phyloP scores from a whole-genome alignment of 768 basidiomycete species.

The Mycena galericulata region DNA sequence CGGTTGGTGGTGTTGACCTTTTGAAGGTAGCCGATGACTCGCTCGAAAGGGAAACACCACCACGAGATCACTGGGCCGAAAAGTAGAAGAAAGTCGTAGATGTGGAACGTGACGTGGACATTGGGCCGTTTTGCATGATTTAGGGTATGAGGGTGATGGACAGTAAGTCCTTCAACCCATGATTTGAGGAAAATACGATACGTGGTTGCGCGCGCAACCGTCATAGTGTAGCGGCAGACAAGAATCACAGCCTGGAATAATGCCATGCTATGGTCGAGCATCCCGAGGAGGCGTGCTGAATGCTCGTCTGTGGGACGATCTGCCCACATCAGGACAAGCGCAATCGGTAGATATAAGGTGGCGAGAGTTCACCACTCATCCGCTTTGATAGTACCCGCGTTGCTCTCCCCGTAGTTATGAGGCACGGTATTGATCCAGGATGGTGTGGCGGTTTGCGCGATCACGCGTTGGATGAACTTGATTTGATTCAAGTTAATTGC shows the following conservation, averaged over 20 bases:
- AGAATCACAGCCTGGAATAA: conserved; percentile 41
- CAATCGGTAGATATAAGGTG: conserved; percentile 48
- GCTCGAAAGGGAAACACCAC: conserved; percentile 55
- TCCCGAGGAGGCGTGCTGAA: neutral
- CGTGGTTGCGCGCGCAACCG: neutral
- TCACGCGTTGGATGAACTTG: conserved; percentile 39
- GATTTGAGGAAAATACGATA: conserved; percentile 33
- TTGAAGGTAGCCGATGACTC: conserved; percentile 50
- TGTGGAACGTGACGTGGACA: conserved; percentile 47
- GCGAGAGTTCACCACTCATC: conserved; percentile 48
- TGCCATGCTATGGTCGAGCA: conserved; percentile 43
- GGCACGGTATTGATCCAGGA: conserved; percentile 45
- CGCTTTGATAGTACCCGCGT: conserved; percentile 49
- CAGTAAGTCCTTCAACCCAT: conserved; percentile 41
- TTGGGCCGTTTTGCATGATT: conserved; percentile 33
- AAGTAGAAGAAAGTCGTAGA: conserved; percentile 46
- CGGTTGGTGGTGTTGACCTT: conserved; percentile 45
- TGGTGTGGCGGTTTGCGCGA: conserved; percentile 36
- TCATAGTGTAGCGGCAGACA: conserved; percentile 36
- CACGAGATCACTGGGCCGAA: conserved; percentile 52
- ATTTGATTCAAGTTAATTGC: conserved; percentile 20
- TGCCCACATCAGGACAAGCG: conserved; percentile 47
- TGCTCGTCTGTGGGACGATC: conserved; percentile 18
- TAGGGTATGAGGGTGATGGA: conserved; percentile 39
- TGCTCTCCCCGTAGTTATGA: conserved; percentile 39